Percentiles rank a stretch among this genome's conserved stretches.
phyloP scores from a whole-genome alignment of 1,139 yeast species.

The Kodamaea fungicola region DNA sequence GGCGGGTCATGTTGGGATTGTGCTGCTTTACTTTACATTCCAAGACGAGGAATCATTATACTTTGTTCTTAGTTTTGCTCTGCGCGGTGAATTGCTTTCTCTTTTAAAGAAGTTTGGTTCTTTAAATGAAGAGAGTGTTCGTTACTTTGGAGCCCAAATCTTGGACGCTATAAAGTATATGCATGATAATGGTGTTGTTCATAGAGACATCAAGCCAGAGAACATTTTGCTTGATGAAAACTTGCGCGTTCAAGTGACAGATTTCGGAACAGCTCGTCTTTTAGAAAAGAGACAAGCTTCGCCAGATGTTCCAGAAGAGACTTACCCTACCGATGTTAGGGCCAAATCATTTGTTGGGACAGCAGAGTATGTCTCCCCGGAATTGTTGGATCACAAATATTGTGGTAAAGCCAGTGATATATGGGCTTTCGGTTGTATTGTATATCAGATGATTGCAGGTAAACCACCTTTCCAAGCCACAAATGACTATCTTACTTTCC shows the following conservation, averaged over 20 bases:
- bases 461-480: slow-evolving; percentile 78
- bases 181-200: slow-evolving; percentile 76
- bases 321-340: slow-evolving; percentile 46
- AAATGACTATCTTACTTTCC: slow-evolving; percentile 72
- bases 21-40: slow-evolving; percentile 85
- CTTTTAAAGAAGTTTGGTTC: slow-evolving; percentile 76
- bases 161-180: slow-evolving; percentile 64
- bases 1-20: slow-evolving; percentile 70
- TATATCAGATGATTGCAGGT: slow-evolving; percentile 74
- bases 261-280: slow-evolving; percentile 76
- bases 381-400: slow-evolving; percentile 60
- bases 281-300: slow-evolving; percentile 38
- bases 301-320: slow-evolving; percentile 28
- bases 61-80: slow-evolving; percentile 89
- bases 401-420: slow-evolving; percentile 76
- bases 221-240: slow-evolving; percentile 65
- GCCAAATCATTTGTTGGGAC: slow-evolving; percentile 83
- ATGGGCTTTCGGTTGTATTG: slow-evolving; percentile 81
- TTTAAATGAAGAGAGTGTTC: slow-evolving; percentile 71
- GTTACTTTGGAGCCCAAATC: slow-evolving; percentile 65
- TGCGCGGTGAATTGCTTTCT: slow-evolving; percentile 85
- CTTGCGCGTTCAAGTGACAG: slow-evolving; percentile 69
- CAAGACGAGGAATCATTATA: slow-evolving; percentile 87
- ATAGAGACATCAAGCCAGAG: slow-evolving; percentile 77
- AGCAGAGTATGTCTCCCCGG: slow-evolving; percentile 79